Evolutionary conservation across 306 rosid species (phyloP).

Genomic region (Argentina anserina): DNA sequence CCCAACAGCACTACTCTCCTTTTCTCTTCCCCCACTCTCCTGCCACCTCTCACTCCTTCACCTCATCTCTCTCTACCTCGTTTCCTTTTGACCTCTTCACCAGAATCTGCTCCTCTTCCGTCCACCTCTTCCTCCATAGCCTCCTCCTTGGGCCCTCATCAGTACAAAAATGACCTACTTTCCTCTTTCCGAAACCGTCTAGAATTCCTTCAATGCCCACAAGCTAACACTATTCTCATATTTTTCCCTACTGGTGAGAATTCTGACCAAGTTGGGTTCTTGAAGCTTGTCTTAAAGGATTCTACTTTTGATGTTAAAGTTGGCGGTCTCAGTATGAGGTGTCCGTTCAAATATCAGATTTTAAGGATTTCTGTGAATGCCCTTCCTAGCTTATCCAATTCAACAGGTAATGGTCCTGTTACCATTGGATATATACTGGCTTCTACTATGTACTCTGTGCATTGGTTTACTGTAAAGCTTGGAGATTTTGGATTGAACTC

Average conservation of each 20-base stretch:
- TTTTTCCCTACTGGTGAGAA: slow-evolving; percentile 59
- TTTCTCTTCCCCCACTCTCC: slow-evolving; percentile 38
- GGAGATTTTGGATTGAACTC: slow-evolving; percentile 8
- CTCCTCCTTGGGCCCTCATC: slow-evolving; percentile 24
- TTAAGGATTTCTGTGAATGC: slow-evolving; percentile 40
- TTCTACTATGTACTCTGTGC: slow-evolving; percentile 44
- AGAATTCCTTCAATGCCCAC: slow-evolving; percentile 35
- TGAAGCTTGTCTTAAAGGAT: slow-evolving; percentile 22
- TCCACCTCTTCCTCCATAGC: slow-evolving; percentile 51
- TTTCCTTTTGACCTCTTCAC: slow-evolving; percentile 36
- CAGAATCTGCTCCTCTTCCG: slow-evolving; percentile 31
- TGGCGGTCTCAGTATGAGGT: slow-evolving; percentile 19
- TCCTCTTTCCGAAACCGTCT: slow-evolving; percentile 41
- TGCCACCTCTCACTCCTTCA: slow-evolving; percentile 32
- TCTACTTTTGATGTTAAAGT: slow-evolving; percentile 15
- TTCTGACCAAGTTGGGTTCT: slow-evolving; percentile 45
- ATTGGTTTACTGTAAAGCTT: slow-evolving; percentile 46
- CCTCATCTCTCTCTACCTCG: slow-evolving; percentile 32
- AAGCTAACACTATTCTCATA: slow-evolving; percentile 22
- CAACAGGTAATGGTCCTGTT: slow-evolving; percentile 15
- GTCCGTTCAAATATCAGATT: slow-evolving; percentile 30
- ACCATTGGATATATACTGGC: slow-evolving; percentile 50
- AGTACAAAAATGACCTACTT: slow-evolving; percentile 6
- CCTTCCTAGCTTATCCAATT: background rate
- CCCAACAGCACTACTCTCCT: slow-evolving; percentile 29